These are phyloP conservation scores for Hypsizygus marmoreus DNA, from an alignment of 768 basidiomycete genomes.

Conservation along the genomic window DNA sequence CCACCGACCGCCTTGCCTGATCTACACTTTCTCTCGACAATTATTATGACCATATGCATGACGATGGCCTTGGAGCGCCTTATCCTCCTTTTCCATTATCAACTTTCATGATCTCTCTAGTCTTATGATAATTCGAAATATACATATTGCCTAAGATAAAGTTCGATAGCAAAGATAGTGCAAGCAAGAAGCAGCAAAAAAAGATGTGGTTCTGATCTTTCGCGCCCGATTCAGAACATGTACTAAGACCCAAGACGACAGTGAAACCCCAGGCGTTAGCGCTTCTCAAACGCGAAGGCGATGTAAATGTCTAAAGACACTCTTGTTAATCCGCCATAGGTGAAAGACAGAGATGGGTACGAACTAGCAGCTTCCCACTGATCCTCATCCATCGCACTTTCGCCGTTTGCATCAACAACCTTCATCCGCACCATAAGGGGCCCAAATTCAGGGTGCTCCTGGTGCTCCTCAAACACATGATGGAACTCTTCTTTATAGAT, in stretches of 20 bases:
- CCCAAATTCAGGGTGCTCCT: constrained; percentile 76
- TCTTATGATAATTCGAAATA: constrained; percentile 14
- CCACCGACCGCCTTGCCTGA: not conserved
- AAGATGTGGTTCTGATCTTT: too few species aligned
- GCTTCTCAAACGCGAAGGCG: constrained; percentile 89
- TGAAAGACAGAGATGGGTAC: constrained; percentile 31
- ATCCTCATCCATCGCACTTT: constrained; percentile 90
- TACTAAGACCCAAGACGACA: not conserved
- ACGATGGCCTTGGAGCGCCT: not conserved
- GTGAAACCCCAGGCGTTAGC: constrained; percentile 21
- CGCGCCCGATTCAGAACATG: too few species aligned
- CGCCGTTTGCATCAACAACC: constrained; percentile 83
- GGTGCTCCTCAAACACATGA: constrained; percentile 82
- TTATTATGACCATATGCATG: not conserved
- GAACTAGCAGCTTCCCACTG: constrained; percentile 99
- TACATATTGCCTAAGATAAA: constrained; percentile 15
- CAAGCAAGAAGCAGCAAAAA: not conserved
- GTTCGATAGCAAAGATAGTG: constrained; percentile 4
- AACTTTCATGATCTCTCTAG: constrained; percentile 7
- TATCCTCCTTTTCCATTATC: not conserved
- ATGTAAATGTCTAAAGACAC: constrained; percentile 78
- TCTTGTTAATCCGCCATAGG: constrained; percentile 9
- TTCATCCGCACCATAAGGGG: constrained; percentile 89
- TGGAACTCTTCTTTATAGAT: constrained; percentile 90
- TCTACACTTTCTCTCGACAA: not conserved